Base-by-base conservation (phyloP, 1,139 yeast species). In the Candida dubliniensis region DNA sequence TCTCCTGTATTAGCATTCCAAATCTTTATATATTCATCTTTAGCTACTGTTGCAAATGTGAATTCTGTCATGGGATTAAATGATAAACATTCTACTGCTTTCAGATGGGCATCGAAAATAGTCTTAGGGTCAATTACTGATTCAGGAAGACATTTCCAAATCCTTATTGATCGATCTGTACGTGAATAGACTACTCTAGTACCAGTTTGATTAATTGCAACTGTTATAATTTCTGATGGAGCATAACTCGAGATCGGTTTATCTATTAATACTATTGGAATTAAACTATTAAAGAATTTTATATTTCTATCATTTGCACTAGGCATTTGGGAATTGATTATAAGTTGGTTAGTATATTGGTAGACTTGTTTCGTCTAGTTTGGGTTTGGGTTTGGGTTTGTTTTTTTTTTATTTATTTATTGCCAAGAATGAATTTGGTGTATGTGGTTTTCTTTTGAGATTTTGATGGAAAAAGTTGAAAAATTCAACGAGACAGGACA, bases 1-100 rank as follows among this genome's bases (percentile, higher is more conserved):
- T 60, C 59, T 6, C 75, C 76, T 30, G 62, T 66, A 14, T 49
- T 43, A 4, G 76, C 72, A 46, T 76, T 76, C 93, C 93, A 86
- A 8, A 82, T 56, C 51, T 74, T 76, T 27, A 86, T 60, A 36
- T 59, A 59, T n/a, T 64, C 61, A 51, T 83, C 87, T 42, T 77
- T 64, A 1, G 84, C 82, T 12, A 79, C 84, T 2, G 87, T 74
- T 1, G 81, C 87, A 48, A 87, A 68, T 24, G 74, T 63, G 36
- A 66, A 68, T 23, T 77, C 79, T 38, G 74, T 69, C 12, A 57
- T 57, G 0, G 90, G 87, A 46, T 81, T 74, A 90, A 93, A 87
- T 1, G 79, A 60, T 2, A 86, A 52, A 12, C 74, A 59, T 38
- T 76, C 77, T 1, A 81, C 78, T 2, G 79, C 64, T 46, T 66